These are phyloP conservation scores for Diutina pseudorugosa DNA, from an alignment of 1,139 yeast species.

Conservation along the genomic window DNA sequence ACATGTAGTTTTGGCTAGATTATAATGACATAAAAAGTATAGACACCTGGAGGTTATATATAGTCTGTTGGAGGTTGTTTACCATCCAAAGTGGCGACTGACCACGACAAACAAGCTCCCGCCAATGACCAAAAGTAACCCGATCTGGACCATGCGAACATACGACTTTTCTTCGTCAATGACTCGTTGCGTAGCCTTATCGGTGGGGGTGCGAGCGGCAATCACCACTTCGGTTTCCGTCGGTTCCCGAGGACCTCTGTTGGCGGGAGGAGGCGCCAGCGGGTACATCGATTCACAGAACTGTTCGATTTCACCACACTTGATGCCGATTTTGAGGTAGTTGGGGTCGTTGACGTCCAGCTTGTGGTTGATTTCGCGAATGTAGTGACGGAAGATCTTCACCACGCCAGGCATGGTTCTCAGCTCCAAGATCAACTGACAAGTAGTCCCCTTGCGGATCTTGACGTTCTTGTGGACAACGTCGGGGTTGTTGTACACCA, in stretches of 20 bases:
- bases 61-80: too few species aligned
- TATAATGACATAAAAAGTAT: neutral
- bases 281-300: slow-evolving; percentile 71
- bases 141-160: neutral
- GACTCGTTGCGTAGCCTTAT: neutral
- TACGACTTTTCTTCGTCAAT: neutral
- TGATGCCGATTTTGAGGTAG: slow-evolving; percentile 71
- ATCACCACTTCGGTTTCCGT: neutral
- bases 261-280: slow-evolving; percentile 19
- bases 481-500: slow-evolving; percentile 69
- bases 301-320: slow-evolving; percentile 81
- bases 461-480: slow-evolving; percentile 68
- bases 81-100: neutral
- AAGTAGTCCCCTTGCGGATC: slow-evolving; percentile 88
- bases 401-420: slow-evolving; percentile 71
- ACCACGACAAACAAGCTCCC: neutral
- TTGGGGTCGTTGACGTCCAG: slow-evolving; percentile 77
- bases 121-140: neutral
- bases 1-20: too few species aligned
- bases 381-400: slow-evolving; percentile 58
- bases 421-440: slow-evolving; percentile 59
- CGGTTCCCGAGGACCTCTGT: neutral
- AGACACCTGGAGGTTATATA: too few species aligned
- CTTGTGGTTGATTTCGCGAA: slow-evolving; percentile 67
- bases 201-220: neutral